phyloP scores from a whole-genome alignment of 2,329 filamentous ascomycete species.

The Chaetomium globosum region DNA sequence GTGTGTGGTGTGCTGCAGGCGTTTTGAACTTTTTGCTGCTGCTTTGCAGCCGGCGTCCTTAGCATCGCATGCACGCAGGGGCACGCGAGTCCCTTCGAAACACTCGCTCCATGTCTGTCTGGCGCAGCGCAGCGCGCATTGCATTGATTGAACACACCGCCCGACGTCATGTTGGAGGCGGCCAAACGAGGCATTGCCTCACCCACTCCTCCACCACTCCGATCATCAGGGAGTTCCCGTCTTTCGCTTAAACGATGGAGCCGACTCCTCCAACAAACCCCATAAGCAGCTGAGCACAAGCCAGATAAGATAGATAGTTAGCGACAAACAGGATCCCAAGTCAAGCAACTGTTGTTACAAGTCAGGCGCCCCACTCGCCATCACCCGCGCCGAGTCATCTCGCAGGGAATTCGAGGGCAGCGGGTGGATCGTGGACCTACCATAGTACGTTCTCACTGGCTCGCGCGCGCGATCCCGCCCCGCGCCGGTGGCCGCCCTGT shows the following conservation, averaged over 20 bases:
- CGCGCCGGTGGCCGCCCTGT: background rate
- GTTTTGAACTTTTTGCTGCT: background rate
- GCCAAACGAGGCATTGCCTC: background rate
- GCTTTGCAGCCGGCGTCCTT: background rate
- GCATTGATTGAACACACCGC: background rate
- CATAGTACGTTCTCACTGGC: constrained; percentile 3
- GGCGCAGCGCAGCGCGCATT: background rate
- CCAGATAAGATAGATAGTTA: background rate
- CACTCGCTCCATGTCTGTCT: background rate
- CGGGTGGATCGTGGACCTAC: background rate
- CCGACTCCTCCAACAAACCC: background rate
- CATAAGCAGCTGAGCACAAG: background rate
- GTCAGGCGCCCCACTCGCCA: background rate
- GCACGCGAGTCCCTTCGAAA: background rate
- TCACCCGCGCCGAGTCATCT: background rate
- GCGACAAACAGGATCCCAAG: background rate
- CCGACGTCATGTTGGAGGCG: background rate
- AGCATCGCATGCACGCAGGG: background rate
- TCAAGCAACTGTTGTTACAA: background rate
- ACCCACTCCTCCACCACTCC: background rate
- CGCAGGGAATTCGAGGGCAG: constrained; percentile 1
- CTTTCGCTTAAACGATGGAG: background rate
- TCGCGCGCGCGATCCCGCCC: background rate
- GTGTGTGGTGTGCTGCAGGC: background rate
- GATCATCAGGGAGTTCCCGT: background rate